Percentiles rank a stretch among this genome's conserved stretches.
Evolutionary conservation across 345 rosid genomes (phyloP).

Genomic region (Diplotaxis tenuifolia): DNA sequence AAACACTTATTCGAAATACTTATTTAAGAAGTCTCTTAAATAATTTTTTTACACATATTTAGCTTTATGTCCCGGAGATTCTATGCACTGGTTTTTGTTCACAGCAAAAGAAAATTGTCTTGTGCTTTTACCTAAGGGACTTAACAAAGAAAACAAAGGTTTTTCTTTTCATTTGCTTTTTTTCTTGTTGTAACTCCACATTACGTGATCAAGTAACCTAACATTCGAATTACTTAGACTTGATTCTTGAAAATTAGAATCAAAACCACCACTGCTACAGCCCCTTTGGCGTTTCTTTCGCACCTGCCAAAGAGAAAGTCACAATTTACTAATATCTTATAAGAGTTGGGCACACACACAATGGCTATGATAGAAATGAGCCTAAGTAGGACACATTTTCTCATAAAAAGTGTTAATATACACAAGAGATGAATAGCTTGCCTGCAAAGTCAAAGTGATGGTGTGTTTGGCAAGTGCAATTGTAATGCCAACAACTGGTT

Average conservation of each 20-base stretch:
- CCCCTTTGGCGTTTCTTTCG: slow-evolving; percentile 60
- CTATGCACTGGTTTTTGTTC: slow-evolving; percentile 16
- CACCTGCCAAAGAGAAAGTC: slow-evolving; percentile 38
- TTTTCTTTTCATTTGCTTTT: slow-evolving; percentile 39
- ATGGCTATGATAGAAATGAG: neutral
- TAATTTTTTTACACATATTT: neutral
- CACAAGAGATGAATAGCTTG: slow-evolving; percentile 12
- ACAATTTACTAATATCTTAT: neutral
- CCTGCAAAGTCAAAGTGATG: slow-evolving; percentile 58
- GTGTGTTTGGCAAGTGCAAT: slow-evolving; percentile 51
- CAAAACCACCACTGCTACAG: slow-evolving; percentile 56
- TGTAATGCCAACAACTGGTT: slow-evolving; percentile 44
- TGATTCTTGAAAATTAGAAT: slow-evolving; percentile 56
- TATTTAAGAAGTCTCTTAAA: slow-evolving; percentile 33
- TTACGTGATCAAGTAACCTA: slow-evolving; percentile 54
- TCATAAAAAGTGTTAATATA: neutral
- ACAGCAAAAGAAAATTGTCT: slow-evolving; percentile 18
- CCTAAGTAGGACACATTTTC: neutral
- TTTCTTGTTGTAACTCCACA: slow-evolving; percentile 57
- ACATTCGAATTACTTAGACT: slow-evolving; percentile 52
- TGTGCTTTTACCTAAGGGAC: slow-evolving; percentile 21
- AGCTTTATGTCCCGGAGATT: slow-evolving; percentile 4
- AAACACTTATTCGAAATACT: neutral
- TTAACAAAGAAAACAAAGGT: neutral
- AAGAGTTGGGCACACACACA: neutral